Conservation (phyloP, 176 grass and related monocot species). For the Ampelocalamus luodianensis region DNA sequence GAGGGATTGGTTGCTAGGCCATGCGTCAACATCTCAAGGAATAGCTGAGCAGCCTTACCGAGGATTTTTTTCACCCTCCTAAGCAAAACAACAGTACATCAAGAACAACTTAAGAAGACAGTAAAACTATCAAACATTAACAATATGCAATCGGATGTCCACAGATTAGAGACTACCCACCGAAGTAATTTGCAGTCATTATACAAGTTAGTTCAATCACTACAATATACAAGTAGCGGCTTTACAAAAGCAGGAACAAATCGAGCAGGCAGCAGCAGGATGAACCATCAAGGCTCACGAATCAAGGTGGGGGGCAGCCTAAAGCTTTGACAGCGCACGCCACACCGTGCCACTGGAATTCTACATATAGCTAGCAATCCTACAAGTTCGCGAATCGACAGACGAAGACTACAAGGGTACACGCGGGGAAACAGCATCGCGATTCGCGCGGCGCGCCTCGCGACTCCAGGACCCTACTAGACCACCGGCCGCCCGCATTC, state of each 20-base stretch:
- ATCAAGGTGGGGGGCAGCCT: not conserved
- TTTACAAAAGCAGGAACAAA: not conserved
- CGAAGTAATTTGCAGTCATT: not conserved
- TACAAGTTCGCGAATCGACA: not conserved
- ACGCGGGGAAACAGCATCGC: not conserved
- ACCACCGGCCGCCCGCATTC: not conserved
- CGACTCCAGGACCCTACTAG: not conserved
- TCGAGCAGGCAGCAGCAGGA: not conserved
- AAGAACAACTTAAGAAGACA: slow-evolving; percentile 24
- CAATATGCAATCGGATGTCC: not conserved
- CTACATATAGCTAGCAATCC: not conserved
- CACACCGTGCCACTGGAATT: not conserved
- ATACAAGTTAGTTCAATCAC: not conserved
- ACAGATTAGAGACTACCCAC: not conserved
- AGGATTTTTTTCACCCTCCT: not conserved
- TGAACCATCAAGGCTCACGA: not conserved
- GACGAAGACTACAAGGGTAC: not conserved
- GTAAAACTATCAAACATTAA: slow-evolving; percentile 2
- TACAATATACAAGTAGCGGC: not conserved
- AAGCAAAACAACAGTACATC: slow-evolving; percentile 20
- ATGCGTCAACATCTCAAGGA: slow-evolving; percentile 62
- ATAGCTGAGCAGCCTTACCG: slow-evolving; percentile 14
- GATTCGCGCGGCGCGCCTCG: not conserved
- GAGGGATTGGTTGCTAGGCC: slow-evolving; percentile 57
- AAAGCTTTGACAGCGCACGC: not conserved